Percentiles rank a stretch among this genome's conserved stretches.
Conservation (phyloP, 306 rosid species). For the Dryas alaskensis region DNA sequence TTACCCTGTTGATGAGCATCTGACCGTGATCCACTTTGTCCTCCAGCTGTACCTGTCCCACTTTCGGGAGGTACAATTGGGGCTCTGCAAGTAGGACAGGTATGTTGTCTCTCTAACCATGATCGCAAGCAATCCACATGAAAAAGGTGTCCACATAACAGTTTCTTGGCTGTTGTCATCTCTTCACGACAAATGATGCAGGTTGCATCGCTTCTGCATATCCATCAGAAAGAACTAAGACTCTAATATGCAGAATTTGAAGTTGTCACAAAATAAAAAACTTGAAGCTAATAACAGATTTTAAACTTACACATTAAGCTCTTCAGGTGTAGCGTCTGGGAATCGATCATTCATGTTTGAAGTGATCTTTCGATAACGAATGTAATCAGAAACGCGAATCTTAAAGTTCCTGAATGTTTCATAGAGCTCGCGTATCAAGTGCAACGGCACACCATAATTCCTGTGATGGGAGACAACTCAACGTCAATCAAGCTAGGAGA, state of each 20-base stretch:
- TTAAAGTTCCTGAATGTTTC: conserved; percentile 97
- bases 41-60: conserved; percentile 59
- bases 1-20: conserved; percentile 70
- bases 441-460: conserved; percentile 92
- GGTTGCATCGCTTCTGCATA: conserved; percentile 88
- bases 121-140: conserved; percentile 98
- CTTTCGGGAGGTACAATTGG: conserved; percentile 86
- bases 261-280: conserved; percentile 12
- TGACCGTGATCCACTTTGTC: conserved; percentile 62
- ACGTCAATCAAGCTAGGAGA: conserved; percentile 17
- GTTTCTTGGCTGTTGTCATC: conserved; percentile 96
- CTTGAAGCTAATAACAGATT: neutral
- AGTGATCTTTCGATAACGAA: conserved; percentile 94
- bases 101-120: conserved; percentile 98
- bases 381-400: conserved; percentile 78
- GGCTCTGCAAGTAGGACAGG: conserved; percentile 99
- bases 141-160: conserved; percentile 91
- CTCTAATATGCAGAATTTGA: conserved; percentile 14
- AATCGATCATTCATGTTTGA: conserved; percentile 98
- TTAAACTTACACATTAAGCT: conserved; percentile 78
- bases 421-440: conserved; percentile 93
- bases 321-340: conserved; percentile 97
- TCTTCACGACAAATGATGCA: conserved; percentile 99
- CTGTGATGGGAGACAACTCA: conserved; percentile 38
- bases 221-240: conserved; percentile 23